Evolutionary conservation across 2,329 filamentous ascomycete species (phyloP), one percentile per base, ranked within the genome.

Genomic region (Pyrenophora tritici-repentis): DNA sequence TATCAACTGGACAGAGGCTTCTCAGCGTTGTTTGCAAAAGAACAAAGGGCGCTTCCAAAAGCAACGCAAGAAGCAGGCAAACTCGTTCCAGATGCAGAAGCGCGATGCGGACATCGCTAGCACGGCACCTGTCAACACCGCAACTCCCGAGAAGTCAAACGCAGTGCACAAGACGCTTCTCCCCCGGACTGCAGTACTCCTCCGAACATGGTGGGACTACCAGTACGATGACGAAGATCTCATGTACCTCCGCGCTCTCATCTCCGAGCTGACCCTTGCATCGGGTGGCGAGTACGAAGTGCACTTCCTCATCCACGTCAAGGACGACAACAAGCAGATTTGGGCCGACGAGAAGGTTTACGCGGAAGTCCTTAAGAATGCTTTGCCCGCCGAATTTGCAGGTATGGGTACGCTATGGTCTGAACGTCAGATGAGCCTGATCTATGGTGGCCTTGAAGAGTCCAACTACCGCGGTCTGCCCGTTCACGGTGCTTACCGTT

Each of bases 291-390:
- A 96, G 70, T 96, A 94, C 63, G 82, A 83, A 4, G 81, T 96
- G 3, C 90, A 94, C 71, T 91, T 96, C 68, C 79, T 96, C 31
- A 82, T 96, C 33, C 90, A 96, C 61, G 89, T 95, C 59, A 90
- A 90, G 63, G 88, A 95, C 70, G 83, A 88, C 61, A 84, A 89
- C 63, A 76, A 86, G 35, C 89, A 88, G 37, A 90, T 96, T 60
- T 96, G 89, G 88, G 85, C 89, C 0, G 90, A 94, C 63, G 84
- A 88, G 14, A 80, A 83, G 26, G 87, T 86, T 0, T 90, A 91
- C 51, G 83, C 91, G 61, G 80, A 82, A 13, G 83, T 93, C 73
- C 82, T 81, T 3, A 71, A 76, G 47, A 72, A 75, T 3, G 69
- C 77, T 3, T 68, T 81, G 0, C 79, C 79, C 1, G 66, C 68